Conservation (phyloP, 2,329 filamentous ascomycete species). For the Cladosporium sp. region DNA sequence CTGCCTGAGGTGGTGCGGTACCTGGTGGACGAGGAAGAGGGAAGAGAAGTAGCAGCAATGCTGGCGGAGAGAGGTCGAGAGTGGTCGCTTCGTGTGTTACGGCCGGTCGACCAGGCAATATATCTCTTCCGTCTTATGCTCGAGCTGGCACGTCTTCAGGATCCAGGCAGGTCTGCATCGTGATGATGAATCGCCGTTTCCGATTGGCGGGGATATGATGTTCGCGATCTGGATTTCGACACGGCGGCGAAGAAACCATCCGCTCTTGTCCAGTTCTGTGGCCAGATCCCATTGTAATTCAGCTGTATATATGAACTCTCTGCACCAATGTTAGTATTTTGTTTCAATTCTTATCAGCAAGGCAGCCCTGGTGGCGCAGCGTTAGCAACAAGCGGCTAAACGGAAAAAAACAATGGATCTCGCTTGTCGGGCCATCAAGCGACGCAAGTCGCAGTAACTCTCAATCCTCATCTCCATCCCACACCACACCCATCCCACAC, state of each 20-base stretch:
- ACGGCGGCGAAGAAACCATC: too few species aligned
- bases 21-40: background rate
- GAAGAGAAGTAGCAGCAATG: background rate
- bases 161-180: background rate
- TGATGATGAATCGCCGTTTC: background rate
- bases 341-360: too few species aligned
- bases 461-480: too few species aligned
- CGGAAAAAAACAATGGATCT: too few species aligned
- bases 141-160: background rate
- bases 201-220: conserved; percentile 23
- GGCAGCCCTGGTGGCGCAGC: too few species aligned
- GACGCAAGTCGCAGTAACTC: too few species aligned
- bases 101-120: background rate
- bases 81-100: background rate
- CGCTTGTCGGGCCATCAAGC: too few species aligned
- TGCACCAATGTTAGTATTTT: too few species aligned
- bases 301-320: too few species aligned
- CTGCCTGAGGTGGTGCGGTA: background rate
- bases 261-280: background rate
- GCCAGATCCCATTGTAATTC: too few species aligned
- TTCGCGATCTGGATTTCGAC: background rate
- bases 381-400: too few species aligned
- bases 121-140: background rate
- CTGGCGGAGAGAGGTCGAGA: background rate
- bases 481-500: too few species aligned